Base-by-base conservation (phyloP, 495 filamentous ascomycete species). In the Lasiosphaeria hispida region DNA sequence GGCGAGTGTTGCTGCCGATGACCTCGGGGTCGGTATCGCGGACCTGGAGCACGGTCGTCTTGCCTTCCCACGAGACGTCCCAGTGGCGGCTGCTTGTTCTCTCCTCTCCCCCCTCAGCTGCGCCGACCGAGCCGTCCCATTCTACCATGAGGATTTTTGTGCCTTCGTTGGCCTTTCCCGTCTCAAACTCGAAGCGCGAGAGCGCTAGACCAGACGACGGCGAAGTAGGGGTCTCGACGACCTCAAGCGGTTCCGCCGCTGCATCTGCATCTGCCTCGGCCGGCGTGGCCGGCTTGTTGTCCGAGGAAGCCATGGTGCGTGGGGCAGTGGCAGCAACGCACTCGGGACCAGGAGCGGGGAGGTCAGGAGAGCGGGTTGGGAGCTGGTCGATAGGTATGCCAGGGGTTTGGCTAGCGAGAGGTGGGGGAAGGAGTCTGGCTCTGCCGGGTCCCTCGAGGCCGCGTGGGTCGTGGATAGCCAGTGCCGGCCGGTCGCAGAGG, bases 131-230 rank as follows among this genome's bases (percentile, higher is more conserved):
- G 36, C 85, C 84, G 61, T 89, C 84, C 89, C 89, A 92, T 60
- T 92, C 88, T 10, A 92, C 81, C 87, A 92, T 90, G 47, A 92
- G 68, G 45, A 95, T 86, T 73, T 93, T 93, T 34, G 87, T 91
- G 8, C 89, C 90, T 38, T 92, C 89, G 62, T 89, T 89, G 1
- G 80, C 86, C 61, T 83, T 83, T 41, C 87, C 88, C 4, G 85
- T 77, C 69, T 92, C 88, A 63, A 92, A 91, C 67, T 93, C 90
- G 71, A 92, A 95, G 17, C 90, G 85, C n/a, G 88, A 88, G 11
- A 91, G 75, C 2, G 85, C 85, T 50, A 60, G 59, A 61, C 55
- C 60, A 19, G 75, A 76, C 15, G 74, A 71, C 1, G 74, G 73
- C 19, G 74, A 73, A 18, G 68, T 67, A 7, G 74, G 70, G 19